Evolutionary conservation across 2,329 filamentous ascomycete genomes (phyloP).

Genomic region (Calonectria montana): DNA sequence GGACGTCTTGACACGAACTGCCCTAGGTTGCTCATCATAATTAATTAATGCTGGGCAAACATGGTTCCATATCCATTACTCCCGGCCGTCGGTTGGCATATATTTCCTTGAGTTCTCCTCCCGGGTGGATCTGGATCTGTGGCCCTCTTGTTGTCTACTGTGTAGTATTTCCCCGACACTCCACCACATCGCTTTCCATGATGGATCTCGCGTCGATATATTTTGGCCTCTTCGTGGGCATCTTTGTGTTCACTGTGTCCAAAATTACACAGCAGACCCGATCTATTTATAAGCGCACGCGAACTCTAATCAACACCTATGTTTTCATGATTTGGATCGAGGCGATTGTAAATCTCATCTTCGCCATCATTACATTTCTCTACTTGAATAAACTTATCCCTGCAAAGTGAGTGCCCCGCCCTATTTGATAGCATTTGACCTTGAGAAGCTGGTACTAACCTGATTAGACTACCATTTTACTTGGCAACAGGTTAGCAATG

Average conservation of each 20-base stretch:
- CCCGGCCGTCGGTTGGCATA: background rate
- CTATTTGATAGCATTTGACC: rapidly evolving
- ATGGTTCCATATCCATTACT: background rate
- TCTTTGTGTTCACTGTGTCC: slow-evolving; percentile 40
- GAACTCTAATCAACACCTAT: slow-evolving; percentile 35
- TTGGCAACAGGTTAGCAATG: slow-evolving; percentile 4
- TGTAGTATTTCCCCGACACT: background rate
- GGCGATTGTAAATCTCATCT: slow-evolving; percentile 38
- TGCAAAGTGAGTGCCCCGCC: background rate
- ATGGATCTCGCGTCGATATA: slow-evolving; percentile 38
- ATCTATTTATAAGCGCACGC: slow-evolving; percentile 32
- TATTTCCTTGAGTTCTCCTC: background rate
- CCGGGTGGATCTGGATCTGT: background rate
- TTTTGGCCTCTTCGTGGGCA: slow-evolving; percentile 41
- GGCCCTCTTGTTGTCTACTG: background rate
- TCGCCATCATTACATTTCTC: slow-evolving; percentile 41
- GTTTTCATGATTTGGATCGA: slow-evolving; percentile 45
- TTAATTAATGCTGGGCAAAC: background rate
- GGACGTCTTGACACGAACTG: background rate
- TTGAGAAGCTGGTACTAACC: background rate
- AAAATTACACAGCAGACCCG: slow-evolving; percentile 38
- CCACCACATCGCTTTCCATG: background rate
- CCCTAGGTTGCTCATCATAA: background rate
- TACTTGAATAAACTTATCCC: slow-evolving; percentile 37
- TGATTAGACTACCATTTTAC: slow-evolving; percentile 21